Percentiles rank a stretch among this genome's conserved stretches.
Evolutionary conservation across 1,139 yeast genomes (phyloP).

Genomic region (Suhomyces chickasaworum): DNA sequence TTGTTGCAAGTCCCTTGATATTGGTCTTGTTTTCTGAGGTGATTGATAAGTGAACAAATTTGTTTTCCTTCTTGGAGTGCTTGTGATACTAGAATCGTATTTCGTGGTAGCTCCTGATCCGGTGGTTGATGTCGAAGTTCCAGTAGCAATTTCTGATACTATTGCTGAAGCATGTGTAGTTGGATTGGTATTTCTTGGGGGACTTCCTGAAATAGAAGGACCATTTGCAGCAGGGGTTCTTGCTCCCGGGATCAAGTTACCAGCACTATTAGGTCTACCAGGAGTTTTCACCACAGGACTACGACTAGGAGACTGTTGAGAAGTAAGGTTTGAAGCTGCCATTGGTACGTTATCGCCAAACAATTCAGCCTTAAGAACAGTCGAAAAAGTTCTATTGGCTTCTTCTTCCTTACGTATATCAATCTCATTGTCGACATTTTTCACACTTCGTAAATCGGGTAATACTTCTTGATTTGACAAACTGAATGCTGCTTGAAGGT

Average conservation of each 20-base stretch:
- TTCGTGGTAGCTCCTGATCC: conserved; percentile 8
- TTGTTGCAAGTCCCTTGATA: conserved; percentile 62
- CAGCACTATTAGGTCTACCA: conserved; percentile 28
- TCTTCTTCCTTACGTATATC: conserved; percentile 73
- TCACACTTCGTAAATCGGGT: conserved; percentile 37
- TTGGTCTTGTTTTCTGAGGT: conserved; percentile 63
- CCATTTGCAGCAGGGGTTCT: conserved; percentile 8
- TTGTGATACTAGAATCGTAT: conserved; percentile 33
- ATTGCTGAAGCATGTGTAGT: conserved; percentile 1
- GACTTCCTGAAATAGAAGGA: conserved; percentile 10
- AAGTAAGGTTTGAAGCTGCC: conserved; percentile 42
- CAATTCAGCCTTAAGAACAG: conserved; percentile 83
- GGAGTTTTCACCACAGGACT: conserved; percentile 13
- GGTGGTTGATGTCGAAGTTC: conserved; percentile 5
- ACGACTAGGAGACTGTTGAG: conserved; percentile 13
- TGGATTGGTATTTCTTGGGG: conserved; percentile 12
- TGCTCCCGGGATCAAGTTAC: conserved; percentile 17
- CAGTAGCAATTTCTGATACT: conserved; percentile 4
- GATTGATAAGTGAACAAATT: conserved; percentile 73
- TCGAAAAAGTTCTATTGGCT: conserved; percentile 84
- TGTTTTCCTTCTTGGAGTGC: conserved; percentile 58
- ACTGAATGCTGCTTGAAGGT: conserved; percentile 84
- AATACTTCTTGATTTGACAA: conserved; percentile 51
- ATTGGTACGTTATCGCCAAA: conserved; percentile 84
- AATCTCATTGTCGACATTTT: conserved; percentile 55